Percentiles rank a stretch among this genome's conserved stretches.
Conservation (phyloP, 805 yeast species). For the Wickerhamiella dianesei region DNA sequence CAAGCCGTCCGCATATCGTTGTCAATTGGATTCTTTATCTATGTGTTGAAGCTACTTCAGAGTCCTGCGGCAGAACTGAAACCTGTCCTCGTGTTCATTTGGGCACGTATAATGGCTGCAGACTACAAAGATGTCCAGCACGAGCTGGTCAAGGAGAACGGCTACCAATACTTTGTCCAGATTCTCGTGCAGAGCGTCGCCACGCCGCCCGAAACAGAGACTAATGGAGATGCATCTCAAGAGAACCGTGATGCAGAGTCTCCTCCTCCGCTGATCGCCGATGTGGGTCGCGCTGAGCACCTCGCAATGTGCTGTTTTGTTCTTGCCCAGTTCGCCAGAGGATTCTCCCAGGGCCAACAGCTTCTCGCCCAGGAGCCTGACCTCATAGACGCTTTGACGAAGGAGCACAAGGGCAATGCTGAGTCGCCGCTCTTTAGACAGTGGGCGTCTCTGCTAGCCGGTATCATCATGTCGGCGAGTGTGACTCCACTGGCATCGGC, state of each 20-base stretch:
- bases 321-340: constrained; percentile 68
- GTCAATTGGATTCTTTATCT: constrained; percentile 92
- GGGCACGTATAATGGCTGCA: constrained; percentile 97
- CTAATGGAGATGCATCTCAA: neutral
- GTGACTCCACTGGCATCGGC: neutral
- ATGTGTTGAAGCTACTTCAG: constrained; percentile 76
- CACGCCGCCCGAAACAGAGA: too few species aligned
- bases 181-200: constrained; percentile 39
- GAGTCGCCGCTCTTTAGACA: constrained; percentile 81
- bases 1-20: constrained; percentile 93
- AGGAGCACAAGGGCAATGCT: constrained; percentile 50
- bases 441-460: constrained; percentile 53
- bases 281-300: constrained; percentile 37
- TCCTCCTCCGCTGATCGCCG: neutral
- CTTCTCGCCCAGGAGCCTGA: constrained; percentile 57
- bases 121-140: constrained; percentile 83
- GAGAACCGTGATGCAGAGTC: neutral
- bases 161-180: constrained; percentile 72
- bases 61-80: constrained; percentile 91
- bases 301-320: constrained; percentile 94
- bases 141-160: constrained; percentile 82
- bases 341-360: constrained; percentile 66
- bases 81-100: constrained; percentile 86
- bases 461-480: constrained; percentile 8
- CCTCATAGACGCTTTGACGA: constrained; percentile 46